These are phyloP conservation scores for Conticribra guillardii DNA, from an alignment of 108 stramenopile species.

Conservation along the genomic window DNA sequence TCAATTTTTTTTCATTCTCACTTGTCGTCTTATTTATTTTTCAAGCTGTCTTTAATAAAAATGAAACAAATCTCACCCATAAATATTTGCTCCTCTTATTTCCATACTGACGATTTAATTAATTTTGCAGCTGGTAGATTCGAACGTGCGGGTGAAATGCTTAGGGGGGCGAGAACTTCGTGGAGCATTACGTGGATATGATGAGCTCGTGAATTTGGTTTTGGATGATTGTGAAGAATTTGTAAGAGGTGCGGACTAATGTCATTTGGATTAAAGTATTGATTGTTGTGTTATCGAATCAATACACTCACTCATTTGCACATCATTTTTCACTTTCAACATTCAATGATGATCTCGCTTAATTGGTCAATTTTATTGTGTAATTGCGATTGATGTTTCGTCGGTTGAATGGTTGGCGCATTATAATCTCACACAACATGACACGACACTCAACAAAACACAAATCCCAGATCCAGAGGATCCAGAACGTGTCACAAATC, in stretches of 20 bases:
- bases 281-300: neutral
- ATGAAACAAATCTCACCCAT: too few species aligned
- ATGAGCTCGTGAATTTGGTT: constrained; percentile 88
- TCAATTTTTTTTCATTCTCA: neutral
- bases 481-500: constrained; percentile 63
- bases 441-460: neutral
- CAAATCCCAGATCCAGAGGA: constrained; percentile 65
- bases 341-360: too few species aligned
- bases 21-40: neutral
- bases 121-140: constrained; percentile 78
- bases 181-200: constrained; percentile 81
- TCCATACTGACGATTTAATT: too few species aligned
- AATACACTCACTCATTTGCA: neutral
- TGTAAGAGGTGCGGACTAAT: constrained; percentile 61
- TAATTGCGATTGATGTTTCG: too few species aligned
- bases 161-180: constrained; percentile 80
- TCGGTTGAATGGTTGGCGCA: too few species aligned
- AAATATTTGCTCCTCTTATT: too few species aligned
- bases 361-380: too few species aligned
- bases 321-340: neutral
- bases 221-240: constrained; percentile 89
- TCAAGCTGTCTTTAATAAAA: too few species aligned
- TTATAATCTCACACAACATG: too few species aligned
- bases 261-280: neutral
- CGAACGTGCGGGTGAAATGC: constrained; percentile 81